Evolutionary conservation across 345 rosid genomes (phyloP).

Genomic region (Eucalyptus marginata): DNA sequence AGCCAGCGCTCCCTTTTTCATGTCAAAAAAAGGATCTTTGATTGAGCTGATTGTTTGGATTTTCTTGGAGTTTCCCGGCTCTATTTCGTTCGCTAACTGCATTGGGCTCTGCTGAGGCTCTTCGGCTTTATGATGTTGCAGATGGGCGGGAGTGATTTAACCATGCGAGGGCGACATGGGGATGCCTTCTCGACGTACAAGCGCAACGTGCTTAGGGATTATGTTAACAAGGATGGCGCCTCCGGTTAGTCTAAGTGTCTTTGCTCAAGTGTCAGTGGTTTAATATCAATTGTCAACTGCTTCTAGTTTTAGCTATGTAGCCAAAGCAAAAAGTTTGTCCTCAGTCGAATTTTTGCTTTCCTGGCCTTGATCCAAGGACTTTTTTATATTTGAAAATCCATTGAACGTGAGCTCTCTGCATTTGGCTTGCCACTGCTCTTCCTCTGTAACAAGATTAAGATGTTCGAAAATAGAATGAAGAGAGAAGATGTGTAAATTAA

Average conservation of each 20-base stretch:
- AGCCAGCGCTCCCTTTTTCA: not conserved
- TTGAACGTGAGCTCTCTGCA: not conserved
- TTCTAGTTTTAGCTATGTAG: not conserved
- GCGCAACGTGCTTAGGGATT: slow-evolving; percentile 1
- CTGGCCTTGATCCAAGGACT: not conserved
- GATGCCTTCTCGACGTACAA: slow-evolving; percentile 14
- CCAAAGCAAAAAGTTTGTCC: not conserved
- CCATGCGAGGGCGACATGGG: slow-evolving; percentile 29
- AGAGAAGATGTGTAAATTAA: not conserved
- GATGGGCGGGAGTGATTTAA: not conserved
- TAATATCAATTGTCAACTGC: not conserved
- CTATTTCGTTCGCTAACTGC: not conserved
- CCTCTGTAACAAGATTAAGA: not conserved
- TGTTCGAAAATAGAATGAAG: not conserved
- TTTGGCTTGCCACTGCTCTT: not conserved
- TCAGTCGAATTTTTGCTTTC: not conserved
- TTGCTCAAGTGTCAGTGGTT: not conserved
- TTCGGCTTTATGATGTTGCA: not conserved
- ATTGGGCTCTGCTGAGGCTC: not conserved
- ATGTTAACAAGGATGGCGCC: slow-evolving; percentile 36
- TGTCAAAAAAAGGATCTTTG: not conserved
- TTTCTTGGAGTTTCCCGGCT: not conserved
- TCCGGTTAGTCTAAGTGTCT: slow-evolving; percentile 15
- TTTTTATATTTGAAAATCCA: not conserved
- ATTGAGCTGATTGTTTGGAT: not conserved